Conservation (phyloP, 2,329 filamentous ascomycete species). For the Cladorrhinum sp. region DNA sequence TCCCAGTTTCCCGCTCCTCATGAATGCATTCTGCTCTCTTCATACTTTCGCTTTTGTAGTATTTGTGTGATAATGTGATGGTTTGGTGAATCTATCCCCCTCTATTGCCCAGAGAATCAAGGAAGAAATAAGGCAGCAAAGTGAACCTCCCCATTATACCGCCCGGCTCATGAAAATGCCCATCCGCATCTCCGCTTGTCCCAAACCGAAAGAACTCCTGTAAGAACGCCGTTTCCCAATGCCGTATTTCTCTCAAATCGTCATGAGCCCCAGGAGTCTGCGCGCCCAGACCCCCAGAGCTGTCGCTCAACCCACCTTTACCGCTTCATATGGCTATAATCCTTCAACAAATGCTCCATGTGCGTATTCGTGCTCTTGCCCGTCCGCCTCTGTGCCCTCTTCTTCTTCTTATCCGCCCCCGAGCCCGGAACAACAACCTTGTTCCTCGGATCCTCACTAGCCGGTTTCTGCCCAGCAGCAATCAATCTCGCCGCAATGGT, state of each 20-base stretch:
- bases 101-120: no score
- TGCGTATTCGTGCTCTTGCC: slow-evolving; percentile 86
- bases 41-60: no score
- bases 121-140: no score
- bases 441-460: slow-evolving; percentile 70
- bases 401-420: slow-evolving; percentile 67
- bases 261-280: neutral
- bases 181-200: no score
- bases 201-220: neutral
- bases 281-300: no score
- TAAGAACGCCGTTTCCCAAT: neutral
- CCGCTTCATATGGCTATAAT: slow-evolving; percentile 54
- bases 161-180: no score
- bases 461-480: slow-evolving; percentile 76
- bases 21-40: no score
- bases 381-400: slow-evolving; percentile 60
- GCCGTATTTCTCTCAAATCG: neutral
- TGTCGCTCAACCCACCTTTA: slow-evolving; percentile 28
- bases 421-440: slow-evolving; percentile 55
- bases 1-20: no score
- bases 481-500: slow-evolving; percentile 75
- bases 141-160: no score
- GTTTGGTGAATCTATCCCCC: no score
- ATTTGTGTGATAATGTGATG: no score
- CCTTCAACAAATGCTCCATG: slow-evolving; percentile 78